Evolutionary conservation across 805 yeast genomes (phyloP), one percentile per base, ranked within the genome.

Genomic region (Saturnispora bothae): DNA sequence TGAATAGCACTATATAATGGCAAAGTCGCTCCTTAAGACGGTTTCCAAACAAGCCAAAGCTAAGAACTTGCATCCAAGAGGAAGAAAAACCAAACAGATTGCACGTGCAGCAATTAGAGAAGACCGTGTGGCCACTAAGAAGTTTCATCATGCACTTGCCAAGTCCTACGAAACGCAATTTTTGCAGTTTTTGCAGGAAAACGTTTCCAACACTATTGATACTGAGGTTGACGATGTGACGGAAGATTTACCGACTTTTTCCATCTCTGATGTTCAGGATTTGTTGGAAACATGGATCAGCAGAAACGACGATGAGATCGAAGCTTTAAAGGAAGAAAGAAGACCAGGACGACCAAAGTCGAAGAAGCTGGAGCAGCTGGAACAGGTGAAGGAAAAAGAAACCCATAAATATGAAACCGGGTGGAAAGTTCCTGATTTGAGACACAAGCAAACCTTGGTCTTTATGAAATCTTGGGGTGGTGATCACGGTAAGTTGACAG

Each of bases 321-420:
- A 70, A n/a, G 64, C 64, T 36, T 63, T 83, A 40, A 71, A 69
- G 43, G 59, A 55, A 4, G 73, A 68, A 39, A 73, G 95, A 64
- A 73, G 95, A 54, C 76, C 86, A n/a, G 94, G 94, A 14, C 71
- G 97, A 61, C 95, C 98, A 8, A 69, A 83, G 14, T 60, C 82
- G 5, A 72, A 71, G 43, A 75, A 76, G 52, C 95, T 84, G 50
- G 77, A 75, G 46, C 50, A 72, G 17, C 57, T 86, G 41, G 80
- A 82, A 48, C 71, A 69, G 46, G 72, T 72, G 51, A 66, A 66
- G 33, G 75, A 78, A 38, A 61, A 68, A 34, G 96, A 88, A 40
- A 36, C 51, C 28, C 70, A 71, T 29, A 74, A 80, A 40, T 85
- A 71, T 49, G 64, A 59, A 16, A 68, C 83, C 0, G 98, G 98